Evolutionary conservation across 2,329 filamentous ascomycete genomes (phyloP).

Genomic region (Zymoseptoria crescenta): DNA sequence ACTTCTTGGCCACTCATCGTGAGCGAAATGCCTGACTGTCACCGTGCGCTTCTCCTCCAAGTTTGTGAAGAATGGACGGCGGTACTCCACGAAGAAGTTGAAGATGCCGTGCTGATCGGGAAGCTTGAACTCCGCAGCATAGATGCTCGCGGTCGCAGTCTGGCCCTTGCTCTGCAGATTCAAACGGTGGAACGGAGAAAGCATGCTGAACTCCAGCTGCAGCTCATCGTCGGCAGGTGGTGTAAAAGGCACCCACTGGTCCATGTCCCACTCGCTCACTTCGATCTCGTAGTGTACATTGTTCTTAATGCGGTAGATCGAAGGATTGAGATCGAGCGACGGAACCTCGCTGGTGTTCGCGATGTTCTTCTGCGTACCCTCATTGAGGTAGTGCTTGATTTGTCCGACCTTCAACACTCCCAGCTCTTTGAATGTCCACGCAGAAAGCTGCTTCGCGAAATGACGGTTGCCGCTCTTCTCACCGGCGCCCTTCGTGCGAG

Average conservation of each 20-base stretch:
- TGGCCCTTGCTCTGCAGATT: constrained; percentile 50
- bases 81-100: constrained; percentile 97
- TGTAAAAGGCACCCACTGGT: constrained; percentile 67
- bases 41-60: constrained; percentile 93
- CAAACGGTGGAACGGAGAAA: constrained; percentile 92
- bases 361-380: constrained; percentile 42
- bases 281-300: constrained; percentile 85
- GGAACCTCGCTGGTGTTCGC: constrained; percentile 34
- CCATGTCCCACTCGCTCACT: constrained; percentile 72
- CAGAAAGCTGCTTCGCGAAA: constrained; percentile 76
- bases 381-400: constrained; percentile 65
- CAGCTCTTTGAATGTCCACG: constrained; percentile 93
- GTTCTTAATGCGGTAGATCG: constrained; percentile 92
- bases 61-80: constrained; percentile 81
- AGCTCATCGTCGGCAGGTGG: constrained; percentile 63
- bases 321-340: constrained; percentile 57
- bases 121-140: constrained; percentile 65
- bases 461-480: constrained; percentile 68
- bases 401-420: constrained; percentile 80
- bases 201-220: constrained; percentile 97
- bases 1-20: constrained; percentile 91
- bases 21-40: constrained; percentile 90
- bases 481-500: constrained; percentile 44
- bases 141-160: constrained; percentile 63
- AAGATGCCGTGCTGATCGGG: constrained; percentile 99